A percentile compares a stretch with the other conserved stretches of the same genome.
These are phyloP conservation scores for Straminergon stramineum DNA, from an alignment of 225 moss, liverwort and hornwort species.

Conservation along the genomic window DNA sequence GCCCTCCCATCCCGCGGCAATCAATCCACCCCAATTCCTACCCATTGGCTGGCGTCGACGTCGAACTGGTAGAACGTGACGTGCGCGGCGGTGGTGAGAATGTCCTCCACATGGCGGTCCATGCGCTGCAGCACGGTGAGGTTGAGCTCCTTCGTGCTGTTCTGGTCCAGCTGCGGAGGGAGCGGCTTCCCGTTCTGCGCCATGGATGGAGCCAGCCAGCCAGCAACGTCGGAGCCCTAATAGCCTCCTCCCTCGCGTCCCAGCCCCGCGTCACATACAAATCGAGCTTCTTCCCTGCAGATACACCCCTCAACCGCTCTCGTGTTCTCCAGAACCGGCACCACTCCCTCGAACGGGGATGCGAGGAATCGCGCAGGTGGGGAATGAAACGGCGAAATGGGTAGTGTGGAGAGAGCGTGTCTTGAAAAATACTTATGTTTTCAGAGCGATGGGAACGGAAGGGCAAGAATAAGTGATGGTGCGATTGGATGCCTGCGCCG, in stretches of 20 bases:
- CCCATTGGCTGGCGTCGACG: conserved; percentile 90
- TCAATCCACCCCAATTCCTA: conserved; percentile 1
- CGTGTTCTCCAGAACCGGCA: no score
- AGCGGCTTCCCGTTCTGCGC: conserved; percentile 90
- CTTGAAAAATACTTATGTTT: neutral
- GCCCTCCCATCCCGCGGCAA: neutral
- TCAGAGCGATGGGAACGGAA: neutral
- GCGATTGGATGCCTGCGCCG: neutral
- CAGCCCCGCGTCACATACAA: neutral
- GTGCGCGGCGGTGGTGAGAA: conserved; percentile 90
- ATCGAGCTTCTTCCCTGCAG: neutral
- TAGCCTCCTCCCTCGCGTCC: neutral
- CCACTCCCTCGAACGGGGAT: no score
- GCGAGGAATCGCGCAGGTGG: rapidly evolving
- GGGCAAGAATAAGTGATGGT: neutral
- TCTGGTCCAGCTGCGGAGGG: conserved; percentile 91
- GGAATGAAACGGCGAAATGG: neutral
- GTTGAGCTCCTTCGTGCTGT: conserved; percentile 99
- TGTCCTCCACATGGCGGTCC: conserved; percentile 98
- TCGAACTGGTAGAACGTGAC: conserved; percentile 99
- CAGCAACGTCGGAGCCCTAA: neutral
- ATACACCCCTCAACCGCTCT: no score
- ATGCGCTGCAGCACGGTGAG: conserved; percentile 95
- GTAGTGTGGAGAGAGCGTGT: neutral
- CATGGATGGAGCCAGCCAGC: neutral